Conservation (phyloP, 192 early-diverging fungal genomes). For the Backusella tuberculispora region DNA sequence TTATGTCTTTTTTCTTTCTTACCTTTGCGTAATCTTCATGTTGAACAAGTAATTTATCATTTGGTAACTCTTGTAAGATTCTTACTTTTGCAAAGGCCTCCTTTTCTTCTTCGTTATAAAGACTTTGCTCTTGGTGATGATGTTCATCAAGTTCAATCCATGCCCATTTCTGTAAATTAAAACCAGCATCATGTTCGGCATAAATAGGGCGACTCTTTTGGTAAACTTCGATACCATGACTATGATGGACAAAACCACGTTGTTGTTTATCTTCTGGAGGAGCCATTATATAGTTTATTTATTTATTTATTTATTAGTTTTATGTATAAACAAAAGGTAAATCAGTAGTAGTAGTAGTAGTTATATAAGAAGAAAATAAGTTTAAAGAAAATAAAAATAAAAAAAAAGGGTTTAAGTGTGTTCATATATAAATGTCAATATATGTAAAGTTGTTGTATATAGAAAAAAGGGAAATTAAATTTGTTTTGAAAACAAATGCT, state of each 20-base stretch:
- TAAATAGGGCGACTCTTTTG: conserved; percentile 3
- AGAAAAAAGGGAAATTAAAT: not conserved
- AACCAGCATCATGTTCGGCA: conserved; percentile 4
- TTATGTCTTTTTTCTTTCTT: not conserved
- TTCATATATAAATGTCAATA: not conserved
- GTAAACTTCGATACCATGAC: conserved; percentile 38
- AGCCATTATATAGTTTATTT: not conserved
- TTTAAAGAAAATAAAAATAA: not conserved
- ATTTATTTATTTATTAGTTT: not conserved
- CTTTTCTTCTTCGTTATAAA: not conserved
- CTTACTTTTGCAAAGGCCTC: conserved; percentile 3
- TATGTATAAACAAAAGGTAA: not conserved
- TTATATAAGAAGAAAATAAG: not conserved
- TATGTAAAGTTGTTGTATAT: not conserved
- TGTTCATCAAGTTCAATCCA: conserved; percentile 6
- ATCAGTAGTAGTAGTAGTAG: too few species aligned
- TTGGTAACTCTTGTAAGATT: not conserved
- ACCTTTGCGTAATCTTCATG: conserved; percentile 2
- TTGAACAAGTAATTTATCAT: not conserved
- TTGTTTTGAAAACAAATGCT: conserved; percentile 15
- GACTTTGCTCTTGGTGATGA: not conserved
- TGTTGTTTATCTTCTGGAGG: conserved; percentile 16
- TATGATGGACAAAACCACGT: conserved; percentile 31
- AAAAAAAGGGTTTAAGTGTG: too few species aligned
- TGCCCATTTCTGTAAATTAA: conserved; percentile 20